Evolutionary conservation across 2,329 filamentous ascomycete genomes (phyloP), one percentile per base, ranked within the genome.

Genomic region (Stylonectria norvegica): DNA sequence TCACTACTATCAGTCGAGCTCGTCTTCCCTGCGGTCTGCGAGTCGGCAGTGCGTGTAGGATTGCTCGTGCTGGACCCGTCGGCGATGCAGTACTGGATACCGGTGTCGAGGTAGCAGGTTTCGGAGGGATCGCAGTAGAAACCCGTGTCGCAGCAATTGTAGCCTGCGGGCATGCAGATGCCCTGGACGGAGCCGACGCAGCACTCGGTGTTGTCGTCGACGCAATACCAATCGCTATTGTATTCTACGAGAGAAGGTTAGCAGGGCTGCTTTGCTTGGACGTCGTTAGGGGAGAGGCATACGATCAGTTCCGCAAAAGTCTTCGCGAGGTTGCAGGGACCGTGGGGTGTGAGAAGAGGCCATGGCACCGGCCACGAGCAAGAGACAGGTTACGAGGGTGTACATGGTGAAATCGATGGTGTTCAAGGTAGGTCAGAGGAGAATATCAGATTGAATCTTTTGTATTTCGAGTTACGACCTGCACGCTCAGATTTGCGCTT

Each of bases 81-180:
- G 7, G 27, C 33, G 15, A 39, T 20, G 14, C 45, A 45, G 42
- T 43, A 40, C 40, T 45, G 42, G 5, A 30, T 34, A 2, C 11
- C 19, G 12, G 22, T 31, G 2, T 12, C 22, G 37, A 46, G 38
- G 10, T 42, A 38, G 38, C 50, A 53, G 6, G 29, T 19, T 22
- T 44, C 38, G 14, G 42, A 43, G 10, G 50, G 39, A 11, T 37
- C 33, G 34, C 48, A 49, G 45, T 38, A 53, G 40, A 40, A 47
- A 18, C 50, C 50, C 4, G 48, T 53, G 11, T 28, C 19, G 32
- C 50, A 53, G 43, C 48, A 51, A 14, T 35, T 41, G 34, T 47
- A 42, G 28, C 43, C 46, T 3, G 28, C 23, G 17, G 50, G 50
- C 48, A 50, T 50, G 46, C 50, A 53, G 28, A 43, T 25, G 32